Conservation (phyloP, 2,329 filamentous ascomycete genomes). For the Zymoseptoria crescenta region DNA sequence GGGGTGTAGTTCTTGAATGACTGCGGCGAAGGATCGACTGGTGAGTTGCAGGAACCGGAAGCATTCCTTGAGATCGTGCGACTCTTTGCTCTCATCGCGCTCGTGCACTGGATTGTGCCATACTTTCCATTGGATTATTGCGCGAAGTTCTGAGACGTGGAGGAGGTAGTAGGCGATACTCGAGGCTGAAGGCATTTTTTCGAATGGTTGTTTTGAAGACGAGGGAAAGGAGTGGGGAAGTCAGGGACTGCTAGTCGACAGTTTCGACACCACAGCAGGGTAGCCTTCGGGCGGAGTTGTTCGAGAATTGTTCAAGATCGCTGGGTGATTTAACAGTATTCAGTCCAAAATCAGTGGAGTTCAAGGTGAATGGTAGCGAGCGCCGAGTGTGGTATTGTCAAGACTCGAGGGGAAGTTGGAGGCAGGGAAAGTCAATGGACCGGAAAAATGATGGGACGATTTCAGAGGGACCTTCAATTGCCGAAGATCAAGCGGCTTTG, state of each 20-base stretch:
- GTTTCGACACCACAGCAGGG: not conserved
- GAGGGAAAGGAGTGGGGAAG: not conserved
- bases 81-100: slow-evolving; percentile 69
- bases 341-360: too few species aligned
- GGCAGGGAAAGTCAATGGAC: not conserved
- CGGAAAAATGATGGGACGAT: not conserved
- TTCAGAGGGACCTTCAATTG: not conserved
- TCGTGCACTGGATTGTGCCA: slow-evolving; percentile 93
- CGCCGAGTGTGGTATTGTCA: not conserved
- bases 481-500: not conserved
- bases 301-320: not conserved
- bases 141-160: slow-evolving; percentile 30
- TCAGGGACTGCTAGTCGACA: not conserved
- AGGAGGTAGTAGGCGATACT: slow-evolving; percentile 29
- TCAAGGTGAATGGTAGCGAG: not conserved
- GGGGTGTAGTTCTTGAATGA: slow-evolving; percentile 92
- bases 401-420: not conserved
- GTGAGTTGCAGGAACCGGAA: slow-evolving; percentile 81
- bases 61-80: slow-evolving; percentile 66
- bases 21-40: slow-evolving; percentile 83
- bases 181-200: slow-evolving; percentile 27
- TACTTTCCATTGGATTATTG: slow-evolving; percentile 53
- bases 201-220: not conserved
- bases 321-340: not conserved
- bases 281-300: not conserved